phyloP scores from a whole-genome alignment of 2,329 filamentous ascomycete species.

The Aspergillus sp. region DNA sequence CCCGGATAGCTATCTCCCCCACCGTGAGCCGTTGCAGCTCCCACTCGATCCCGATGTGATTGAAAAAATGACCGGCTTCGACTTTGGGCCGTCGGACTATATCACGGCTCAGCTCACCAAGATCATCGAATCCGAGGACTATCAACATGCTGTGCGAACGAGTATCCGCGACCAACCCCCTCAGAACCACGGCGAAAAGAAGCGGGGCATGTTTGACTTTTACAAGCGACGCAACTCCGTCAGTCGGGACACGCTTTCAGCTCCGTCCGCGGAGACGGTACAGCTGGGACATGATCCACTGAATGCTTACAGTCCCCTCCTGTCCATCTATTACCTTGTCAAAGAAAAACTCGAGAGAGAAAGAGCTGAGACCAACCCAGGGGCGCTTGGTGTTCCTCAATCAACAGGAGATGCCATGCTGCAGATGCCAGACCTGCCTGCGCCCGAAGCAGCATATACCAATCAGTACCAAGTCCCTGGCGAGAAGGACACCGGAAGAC shows the following conservation, averaged over 20 bases:
- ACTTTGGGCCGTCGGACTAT: conserved; percentile 83
- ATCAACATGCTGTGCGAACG: conserved; percentile 76
- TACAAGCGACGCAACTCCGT: conserved; percentile 92
- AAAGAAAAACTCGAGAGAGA: conserved; percentile 90
- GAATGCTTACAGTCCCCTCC: conserved; percentile 87
- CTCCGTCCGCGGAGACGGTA: conserved; percentile 81
- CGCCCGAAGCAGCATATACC: conserved; percentile 84
- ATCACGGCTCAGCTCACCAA: conserved; percentile 80
- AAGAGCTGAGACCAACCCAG: conserved; percentile 57
- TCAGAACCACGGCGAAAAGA: conserved; percentile 68
- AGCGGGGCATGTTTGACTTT: conserved; percentile 90
- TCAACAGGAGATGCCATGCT: conserved; percentile 57
- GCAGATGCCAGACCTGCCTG: conserved; percentile 70
- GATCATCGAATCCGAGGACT: conserved; percentile 90
- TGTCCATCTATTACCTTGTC: conserved; percentile 96
- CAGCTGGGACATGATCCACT: conserved; percentile 80
- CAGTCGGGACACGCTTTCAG: conserved; percentile 81
- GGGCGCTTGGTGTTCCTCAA: conserved; percentile 57
- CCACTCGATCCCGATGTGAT: conserved; percentile 82
- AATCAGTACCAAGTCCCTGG: conserved; percentile 90
- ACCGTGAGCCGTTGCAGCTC: conserved; percentile 78
- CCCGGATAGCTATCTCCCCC: conserved; percentile 84
- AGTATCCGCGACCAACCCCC: conserved; percentile 65
- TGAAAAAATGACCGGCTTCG: conserved; percentile 94
- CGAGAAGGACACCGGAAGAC: conserved; percentile 79